Conservation (phyloP, 345 rosid genomes). For the Gynandropsis gynandra region DNA sequence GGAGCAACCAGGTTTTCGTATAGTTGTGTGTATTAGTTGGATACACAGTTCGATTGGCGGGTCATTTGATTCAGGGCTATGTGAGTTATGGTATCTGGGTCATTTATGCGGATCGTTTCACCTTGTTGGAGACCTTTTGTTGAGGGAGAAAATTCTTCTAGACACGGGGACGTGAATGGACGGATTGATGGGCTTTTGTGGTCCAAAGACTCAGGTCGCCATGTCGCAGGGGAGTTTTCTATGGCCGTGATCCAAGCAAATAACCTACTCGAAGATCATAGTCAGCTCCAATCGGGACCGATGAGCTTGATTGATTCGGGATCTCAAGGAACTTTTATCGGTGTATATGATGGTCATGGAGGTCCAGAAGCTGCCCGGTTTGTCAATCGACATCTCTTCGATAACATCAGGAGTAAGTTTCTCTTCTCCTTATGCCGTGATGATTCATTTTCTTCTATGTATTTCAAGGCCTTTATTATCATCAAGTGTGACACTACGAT, state of each 20-base stretch:
- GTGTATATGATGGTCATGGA: conserved; percentile 35
- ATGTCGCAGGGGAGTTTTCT: conserved; percentile 31
- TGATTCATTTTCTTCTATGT: neutral
- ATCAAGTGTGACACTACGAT: no score
- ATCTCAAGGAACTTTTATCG: conserved; percentile 35
- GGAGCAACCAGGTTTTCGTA: conserved; percentile 25
- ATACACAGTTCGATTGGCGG: conserved; percentile 43
- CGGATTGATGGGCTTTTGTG: conserved; percentile 32
- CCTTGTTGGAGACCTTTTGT: conserved; percentile 84
- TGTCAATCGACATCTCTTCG: conserved; percentile 26
- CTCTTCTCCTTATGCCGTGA: neutral
- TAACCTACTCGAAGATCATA: conserved; percentile 32
- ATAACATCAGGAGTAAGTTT: conserved; percentile 25
- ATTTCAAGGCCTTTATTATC: no score
- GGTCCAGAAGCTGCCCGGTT: conserved; percentile 35
- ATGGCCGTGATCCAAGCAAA: conserved; percentile 37
- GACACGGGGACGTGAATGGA: conserved; percentile 41
- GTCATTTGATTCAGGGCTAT: conserved; percentile 51
- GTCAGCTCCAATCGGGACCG: conserved; percentile 31
- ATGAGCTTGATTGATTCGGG: conserved; percentile 27
- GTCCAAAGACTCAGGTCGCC: conserved; percentile 34
- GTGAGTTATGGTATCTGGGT: conserved; percentile 74
- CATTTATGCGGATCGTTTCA: conserved; percentile 60
- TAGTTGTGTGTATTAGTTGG: conserved; percentile 22
- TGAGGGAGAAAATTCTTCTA: conserved; percentile 60